These are phyloP conservation scores for Tetrapyrgos nigripes DNA, from an alignment of 1,284 basidiomycete species.

Conservation along the genomic window DNA sequence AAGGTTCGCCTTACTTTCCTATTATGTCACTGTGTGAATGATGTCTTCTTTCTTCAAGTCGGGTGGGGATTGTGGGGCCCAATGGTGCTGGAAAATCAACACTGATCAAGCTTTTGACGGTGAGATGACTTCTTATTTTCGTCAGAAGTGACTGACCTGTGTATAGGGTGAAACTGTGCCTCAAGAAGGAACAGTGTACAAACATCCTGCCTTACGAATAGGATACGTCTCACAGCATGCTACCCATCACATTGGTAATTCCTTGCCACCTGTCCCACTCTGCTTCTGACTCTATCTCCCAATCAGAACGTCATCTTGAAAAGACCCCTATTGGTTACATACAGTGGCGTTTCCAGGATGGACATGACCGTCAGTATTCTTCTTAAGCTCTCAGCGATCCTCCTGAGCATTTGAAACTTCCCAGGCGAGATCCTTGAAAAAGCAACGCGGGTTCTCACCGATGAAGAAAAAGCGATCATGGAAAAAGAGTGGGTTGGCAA, in stretches of 20 bases:
- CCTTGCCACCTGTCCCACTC: slow-evolving; percentile 11
- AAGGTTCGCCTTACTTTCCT: slow-evolving; percentile 54
- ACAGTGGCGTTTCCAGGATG: slow-evolving; percentile 99
- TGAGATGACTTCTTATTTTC: slow-evolving; percentile 32
- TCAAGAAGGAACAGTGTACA: slow-evolving; percentile 93
- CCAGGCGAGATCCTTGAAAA: slow-evolving; percentile 91
- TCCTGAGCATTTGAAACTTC: slow-evolving; percentile 17
- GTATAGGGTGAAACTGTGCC: slow-evolving; percentile 89
- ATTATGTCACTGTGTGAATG: slow-evolving; percentile 20
- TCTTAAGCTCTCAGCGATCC: slow-evolving; percentile 16
- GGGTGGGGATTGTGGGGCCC: slow-evolving; percentile 90
- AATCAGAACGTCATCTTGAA: slow-evolving; percentile 86
- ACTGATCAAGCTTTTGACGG: slow-evolving; percentile 95
- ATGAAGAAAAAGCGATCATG: slow-evolving; percentile 84
- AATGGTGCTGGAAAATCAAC: slow-evolving; percentile 97
- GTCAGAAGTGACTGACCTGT: slow-evolving; percentile 20
- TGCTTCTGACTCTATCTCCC: slow-evolving; percentile 13
- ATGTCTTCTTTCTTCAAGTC: slow-evolving; percentile 51
- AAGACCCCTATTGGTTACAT: slow-evolving; percentile 97
- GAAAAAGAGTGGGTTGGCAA: slow-evolving; percentile 92
- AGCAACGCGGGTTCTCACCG: slow-evolving; percentile 88
- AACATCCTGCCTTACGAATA: slow-evolving; percentile 94
- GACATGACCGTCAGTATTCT: slow-evolving; percentile 84
- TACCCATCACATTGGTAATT: slow-evolving; percentile 88
- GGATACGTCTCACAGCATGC: slow-evolving; percentile 99